Conservation (phyloP, 2,329 filamentous ascomycete genomes). For the Leptodontidium sp. region DNA sequence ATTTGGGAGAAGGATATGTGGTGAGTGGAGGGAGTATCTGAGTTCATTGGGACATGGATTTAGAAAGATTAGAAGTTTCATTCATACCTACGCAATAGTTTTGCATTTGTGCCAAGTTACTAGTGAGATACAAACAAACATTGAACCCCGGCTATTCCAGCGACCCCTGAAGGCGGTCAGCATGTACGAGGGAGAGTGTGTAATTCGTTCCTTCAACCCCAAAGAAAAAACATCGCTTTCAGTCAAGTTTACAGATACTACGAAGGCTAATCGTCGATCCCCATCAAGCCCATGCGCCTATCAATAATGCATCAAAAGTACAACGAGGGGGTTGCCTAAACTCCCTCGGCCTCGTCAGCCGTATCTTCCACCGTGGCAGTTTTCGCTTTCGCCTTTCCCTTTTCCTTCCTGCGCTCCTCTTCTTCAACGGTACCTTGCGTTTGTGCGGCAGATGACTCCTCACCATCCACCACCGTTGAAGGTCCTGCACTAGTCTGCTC, state of each 20-base stretch:
- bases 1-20: not conserved
- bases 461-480: slow-evolving; percentile 19
- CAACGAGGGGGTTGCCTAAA: not conserved
- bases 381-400: slow-evolving; percentile 54
- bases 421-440: slow-evolving; percentile 25
- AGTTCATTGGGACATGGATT: no score
- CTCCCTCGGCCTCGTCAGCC: slow-evolving; percentile 49
- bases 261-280: not conserved
- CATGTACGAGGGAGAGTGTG: slow-evolving; percentile 5
- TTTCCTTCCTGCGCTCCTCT: slow-evolving; percentile 31
- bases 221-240: not conserved
- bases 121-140: no score
- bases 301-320: slow-evolving; percentile 21
- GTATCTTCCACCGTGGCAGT: slow-evolving; percentile 58
- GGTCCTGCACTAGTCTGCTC: slow-evolving; percentile 15
- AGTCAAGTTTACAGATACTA: not conserved
- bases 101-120: no score
- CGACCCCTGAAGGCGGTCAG: not conserved
- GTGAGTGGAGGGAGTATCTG: not conserved
- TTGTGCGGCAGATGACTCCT: slow-evolving; percentile 16
- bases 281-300: not conserved
- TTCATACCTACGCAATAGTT: no score
- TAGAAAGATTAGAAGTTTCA: no score
- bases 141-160: no score
- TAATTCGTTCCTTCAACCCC: not conserved